These are phyloP conservation scores for Phytophthora foliorum DNA, from an alignment of 352 stramenopile species.

Conservation along the genomic window DNA sequence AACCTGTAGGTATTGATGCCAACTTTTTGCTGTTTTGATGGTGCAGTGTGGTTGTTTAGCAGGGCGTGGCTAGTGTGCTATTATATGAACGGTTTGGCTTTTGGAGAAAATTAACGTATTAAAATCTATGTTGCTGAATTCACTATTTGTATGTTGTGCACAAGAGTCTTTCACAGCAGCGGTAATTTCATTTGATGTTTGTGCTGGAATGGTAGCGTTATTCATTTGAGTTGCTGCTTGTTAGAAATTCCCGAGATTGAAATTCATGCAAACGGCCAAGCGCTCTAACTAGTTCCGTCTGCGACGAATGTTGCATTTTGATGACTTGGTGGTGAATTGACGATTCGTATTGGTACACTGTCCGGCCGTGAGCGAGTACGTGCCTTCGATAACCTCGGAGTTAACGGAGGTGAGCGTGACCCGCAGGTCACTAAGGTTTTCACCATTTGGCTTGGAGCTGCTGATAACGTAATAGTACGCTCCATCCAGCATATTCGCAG, in stretches of 20 bases:
- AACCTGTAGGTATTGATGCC: not conserved
- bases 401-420: conserved; percentile 45
- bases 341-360: conserved; percentile 42
- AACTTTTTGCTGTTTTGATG: not conserved
- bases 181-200: not conserved
- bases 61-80: not conserved
- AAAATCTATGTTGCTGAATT: not conserved
- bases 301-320: conserved; percentile 20
- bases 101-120: not conserved
- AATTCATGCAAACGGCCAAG: not conserved
- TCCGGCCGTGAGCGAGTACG: conserved; percentile 33
- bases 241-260: not conserved
- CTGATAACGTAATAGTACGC: conserved; percentile 54
- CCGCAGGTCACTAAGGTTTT: conserved; percentile 29
- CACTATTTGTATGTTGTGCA: conserved; percentile 11
- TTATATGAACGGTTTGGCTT: not conserved
- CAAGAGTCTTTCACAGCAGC: not conserved
- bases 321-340: conserved; percentile 36
- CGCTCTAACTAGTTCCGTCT: conserved; percentile 7
- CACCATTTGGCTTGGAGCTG: conserved; percentile 14
- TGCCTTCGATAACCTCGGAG: conserved; percentile 40
- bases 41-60: conserved; percentile 31
- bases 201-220: conserved; percentile 20
- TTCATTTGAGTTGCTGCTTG: not conserved
- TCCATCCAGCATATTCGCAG: conserved; percentile 32